Conservation (phyloP, 306 rosid genomes). For the Ormosia semicastrata region DNA sequence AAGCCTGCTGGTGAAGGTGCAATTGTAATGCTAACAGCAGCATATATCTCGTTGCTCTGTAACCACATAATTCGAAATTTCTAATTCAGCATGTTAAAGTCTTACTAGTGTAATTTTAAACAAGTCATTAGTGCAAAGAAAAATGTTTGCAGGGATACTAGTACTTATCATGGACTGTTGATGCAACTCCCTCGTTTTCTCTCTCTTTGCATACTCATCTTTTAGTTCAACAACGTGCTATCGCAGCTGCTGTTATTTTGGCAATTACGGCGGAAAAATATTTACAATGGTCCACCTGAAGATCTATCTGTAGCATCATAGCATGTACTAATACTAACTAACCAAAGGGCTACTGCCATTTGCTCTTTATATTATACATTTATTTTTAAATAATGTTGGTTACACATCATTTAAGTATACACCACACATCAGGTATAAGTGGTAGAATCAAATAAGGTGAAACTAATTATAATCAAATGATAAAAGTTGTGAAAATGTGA, state of each 20-base stretch:
- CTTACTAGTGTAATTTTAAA: not conserved
- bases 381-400: too few relatives aligned
- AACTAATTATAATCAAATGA: too few relatives aligned
- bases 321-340: not conserved
- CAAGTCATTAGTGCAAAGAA: not conserved
- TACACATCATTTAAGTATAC: too few relatives aligned
- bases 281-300: conserved; percentile 19
- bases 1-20: too few relatives aligned
- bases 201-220: not conserved
- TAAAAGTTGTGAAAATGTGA: too few relatives aligned
- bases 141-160: too few relatives aligned
- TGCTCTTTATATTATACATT: not conserved
- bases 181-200: not conserved
- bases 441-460: too few relatives aligned
- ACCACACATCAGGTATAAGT: too few relatives aligned
- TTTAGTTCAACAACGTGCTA: conserved; percentile 44
- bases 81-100: not conserved
- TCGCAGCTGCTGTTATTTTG: conserved; percentile 49
- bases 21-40: conserved; percentile 49
- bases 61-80: conserved; percentile 28
- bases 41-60: conserved; percentile 61
- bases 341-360: not conserved
- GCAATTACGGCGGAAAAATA: conserved; percentile 48
- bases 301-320: not conserved
- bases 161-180: not conserved